Percentiles rank a stretch among this genome's conserved stretches.
phyloP scores from a whole-genome alignment of 306 rosid species.

The Cicer cuneatum region DNA sequence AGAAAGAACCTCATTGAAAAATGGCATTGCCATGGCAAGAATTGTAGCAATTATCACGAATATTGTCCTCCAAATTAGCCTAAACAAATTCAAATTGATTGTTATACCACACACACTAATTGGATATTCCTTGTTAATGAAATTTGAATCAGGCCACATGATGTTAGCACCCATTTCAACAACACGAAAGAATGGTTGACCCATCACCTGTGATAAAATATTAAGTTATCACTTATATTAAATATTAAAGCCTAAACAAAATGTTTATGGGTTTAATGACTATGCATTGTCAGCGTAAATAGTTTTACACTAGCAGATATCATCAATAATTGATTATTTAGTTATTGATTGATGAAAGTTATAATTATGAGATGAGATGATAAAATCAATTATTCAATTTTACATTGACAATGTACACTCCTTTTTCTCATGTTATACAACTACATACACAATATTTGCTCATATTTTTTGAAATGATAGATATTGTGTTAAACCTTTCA shows the following conservation, averaged over 20 bases:
- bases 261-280: background rate
- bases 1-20: constrained; percentile 66
- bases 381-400: no score
- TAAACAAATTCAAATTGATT: constrained; percentile 53
- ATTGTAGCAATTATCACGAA: constrained; percentile 55
- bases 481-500: no score
- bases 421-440: no score
- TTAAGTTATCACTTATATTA: constrained; percentile 1
- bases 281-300: background rate
- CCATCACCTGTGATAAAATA: constrained; percentile 53
- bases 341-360: no score
- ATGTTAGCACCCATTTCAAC: constrained; percentile 59
- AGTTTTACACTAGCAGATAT: no score
- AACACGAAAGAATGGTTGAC: constrained; percentile 57
- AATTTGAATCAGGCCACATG: constrained; percentile 61
- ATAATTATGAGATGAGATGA: no score
- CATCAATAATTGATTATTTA: no score
- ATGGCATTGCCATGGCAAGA: constrained; percentile 63
- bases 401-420: no score
- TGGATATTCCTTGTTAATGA: constrained; percentile 52
- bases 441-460: no score
- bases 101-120: constrained; percentile 23
- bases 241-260: background rate
- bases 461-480: no score
- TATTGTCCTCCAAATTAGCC: constrained; percentile 68